phyloP scores from a whole-genome alignment of 75 land plant genomes.

The Pseudotsuga menziesii region DNA sequence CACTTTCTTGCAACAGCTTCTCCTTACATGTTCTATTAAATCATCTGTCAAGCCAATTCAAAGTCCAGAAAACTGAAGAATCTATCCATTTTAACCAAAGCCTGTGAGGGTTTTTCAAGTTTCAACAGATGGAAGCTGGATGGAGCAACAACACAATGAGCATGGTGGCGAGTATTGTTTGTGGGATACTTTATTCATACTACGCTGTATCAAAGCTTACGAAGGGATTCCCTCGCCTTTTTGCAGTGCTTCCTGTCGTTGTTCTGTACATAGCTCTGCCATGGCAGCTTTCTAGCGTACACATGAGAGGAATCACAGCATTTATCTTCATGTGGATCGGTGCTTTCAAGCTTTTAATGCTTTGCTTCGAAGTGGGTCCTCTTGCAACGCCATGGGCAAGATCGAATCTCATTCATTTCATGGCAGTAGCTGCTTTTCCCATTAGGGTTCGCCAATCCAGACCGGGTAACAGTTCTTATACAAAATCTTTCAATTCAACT shows the following conservation, averaged over 20 bases:
- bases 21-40: too few species aligned
- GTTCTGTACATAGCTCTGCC: slow-evolving; percentile 40
- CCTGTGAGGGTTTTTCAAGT: too few species aligned
- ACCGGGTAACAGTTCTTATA: neutral
- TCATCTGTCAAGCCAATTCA: neutral
- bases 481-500: neutral
- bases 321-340: slow-evolving; percentile 65
- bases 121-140: too few species aligned
- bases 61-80: too few species aligned
- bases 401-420: slow-evolving; percentile 21
- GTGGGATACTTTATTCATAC: slow-evolving; percentile 16
- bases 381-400: slow-evolving; percentile 21
- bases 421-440: slow-evolving; percentile 35
- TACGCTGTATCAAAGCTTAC: slow-evolving; percentile 24
- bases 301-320: slow-evolving; percentile 28
- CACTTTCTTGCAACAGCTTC: too few species aligned
- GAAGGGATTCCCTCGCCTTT: slow-evolving; percentile 43
- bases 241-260: slow-evolving; percentile 42
- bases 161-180: neutral
- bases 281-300: slow-evolving; percentile 21
- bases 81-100: too few species aligned
- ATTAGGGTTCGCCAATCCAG: slow-evolving; percentile 19
- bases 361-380: slow-evolving; percentile 59
- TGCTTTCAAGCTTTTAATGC: slow-evolving; percentile 65
- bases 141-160: too few species aligned